A percentile compares a stretch with the other conserved stretches of the same genome.
Conservation (phyloP, 177 flowering plant genomes). For the Telopea speciosissima region DNA sequence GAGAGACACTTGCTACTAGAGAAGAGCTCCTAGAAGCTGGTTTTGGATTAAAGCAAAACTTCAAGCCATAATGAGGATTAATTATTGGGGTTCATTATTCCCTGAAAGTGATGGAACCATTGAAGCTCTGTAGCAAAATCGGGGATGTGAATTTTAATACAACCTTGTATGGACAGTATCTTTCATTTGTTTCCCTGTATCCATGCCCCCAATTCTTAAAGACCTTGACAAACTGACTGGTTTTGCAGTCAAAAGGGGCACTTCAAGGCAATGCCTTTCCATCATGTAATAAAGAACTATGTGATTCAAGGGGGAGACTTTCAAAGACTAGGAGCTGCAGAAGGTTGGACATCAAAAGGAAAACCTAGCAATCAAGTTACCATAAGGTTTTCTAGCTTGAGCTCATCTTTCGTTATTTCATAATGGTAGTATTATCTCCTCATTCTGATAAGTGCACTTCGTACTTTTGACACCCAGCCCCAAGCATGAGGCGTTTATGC, state of each 20-base stretch:
- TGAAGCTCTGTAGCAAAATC: not conserved
- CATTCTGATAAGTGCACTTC: constrained; percentile 5
- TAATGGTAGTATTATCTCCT: not conserved
- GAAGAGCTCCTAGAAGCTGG: not conserved
- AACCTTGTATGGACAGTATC: not conserved
- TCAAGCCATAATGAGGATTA: not conserved
- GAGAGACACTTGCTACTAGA: not conserved
- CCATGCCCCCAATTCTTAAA: not conserved
- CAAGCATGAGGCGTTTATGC: constrained; percentile 94
- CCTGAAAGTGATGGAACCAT: not conserved
- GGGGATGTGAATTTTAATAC: not conserved
- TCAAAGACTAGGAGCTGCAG: constrained; percentile 48
- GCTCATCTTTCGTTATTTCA: not conserved
- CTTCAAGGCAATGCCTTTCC: constrained; percentile 82
- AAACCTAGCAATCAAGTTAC: constrained; percentile 49
- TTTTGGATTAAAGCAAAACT: not conserved
- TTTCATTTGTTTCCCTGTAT: not conserved
- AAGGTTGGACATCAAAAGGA: constrained; percentile 72
- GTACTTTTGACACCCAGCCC: constrained; percentile 35
- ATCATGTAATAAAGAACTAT: constrained; percentile 76
- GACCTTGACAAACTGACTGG: constrained; percentile 6
- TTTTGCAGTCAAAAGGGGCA: constrained; percentile 74
- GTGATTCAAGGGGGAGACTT: constrained; percentile 82
- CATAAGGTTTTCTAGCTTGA: constrained; percentile 41
- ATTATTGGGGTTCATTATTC: not conserved